Base-by-base conservation (phyloP, 306 rosid genomes). In the Castanea crenata region DNA sequence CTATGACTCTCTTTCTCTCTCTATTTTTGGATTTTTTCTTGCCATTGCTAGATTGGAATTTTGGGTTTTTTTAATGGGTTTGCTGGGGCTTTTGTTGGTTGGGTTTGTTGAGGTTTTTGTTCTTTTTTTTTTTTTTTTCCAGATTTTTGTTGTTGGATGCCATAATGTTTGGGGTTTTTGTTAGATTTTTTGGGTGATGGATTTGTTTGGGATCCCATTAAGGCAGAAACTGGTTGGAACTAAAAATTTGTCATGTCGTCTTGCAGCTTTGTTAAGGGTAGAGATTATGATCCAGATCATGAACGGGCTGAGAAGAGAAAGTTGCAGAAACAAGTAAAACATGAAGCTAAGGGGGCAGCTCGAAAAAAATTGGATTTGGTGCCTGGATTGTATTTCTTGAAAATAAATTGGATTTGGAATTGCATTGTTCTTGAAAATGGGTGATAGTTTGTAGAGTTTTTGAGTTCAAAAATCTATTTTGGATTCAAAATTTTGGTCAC, bases 281-380 rank as follows among this genome's bases (percentile, higher is more conserved):
- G 92, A 84, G 97, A 94, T 80, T 92, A 94, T 38, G 99, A 94
- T 83, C 97, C 92, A 5, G 95, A 94, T 64, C 84, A 88, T 4
- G 91, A 87, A 81, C 85, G 94, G 18, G 93, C 84, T 1, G 90
- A 89, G 78, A 46, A 16, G 71, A 92, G 77, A 83, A 95, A 93
- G 87, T 62, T 95, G 92, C 81, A 85, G 87, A 91, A 85, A 79
- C 80, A 68, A n/a, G 5, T 85, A 49, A 90, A 81, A 86, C 90
- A 90, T 13, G 98, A 95, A 86, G 80, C 87, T 62, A 92, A 92
- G 81, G 92, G 93, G 18, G 97, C 94, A 41, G 88, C 88, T 55
- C 95, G 97, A 23, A 23, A 23, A 23, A 23, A 23, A 23, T 23
- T 23, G 23, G 74, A 79, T 82, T 23, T 87, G 91, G 15, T 95